A percentile compares a stretch with the other conserved stretches of the same genome.
Conservation (phyloP, 805 yeast species). For the Metschnikowia vanudenii region DNA sequence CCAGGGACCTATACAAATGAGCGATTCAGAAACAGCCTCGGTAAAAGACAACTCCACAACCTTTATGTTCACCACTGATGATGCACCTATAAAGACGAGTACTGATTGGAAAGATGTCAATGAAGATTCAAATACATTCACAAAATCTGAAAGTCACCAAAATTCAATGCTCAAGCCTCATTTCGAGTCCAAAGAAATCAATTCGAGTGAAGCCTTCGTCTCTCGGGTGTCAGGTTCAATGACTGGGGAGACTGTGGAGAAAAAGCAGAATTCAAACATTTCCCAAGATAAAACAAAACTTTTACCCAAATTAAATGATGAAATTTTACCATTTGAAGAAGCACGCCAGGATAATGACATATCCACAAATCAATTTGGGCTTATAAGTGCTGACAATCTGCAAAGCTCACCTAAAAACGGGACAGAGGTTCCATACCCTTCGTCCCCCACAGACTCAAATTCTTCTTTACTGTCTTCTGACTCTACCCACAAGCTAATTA, state of each 20-base stretch:
- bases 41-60: background rate
- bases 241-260: too few species aligned
- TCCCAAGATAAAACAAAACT: too few species aligned
- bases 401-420: background rate
- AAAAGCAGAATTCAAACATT: too few species aligned
- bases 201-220: background rate
- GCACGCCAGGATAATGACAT: too few species aligned
- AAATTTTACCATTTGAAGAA: background rate
- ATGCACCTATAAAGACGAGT: background rate
- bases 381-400: background rate
- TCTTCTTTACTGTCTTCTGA: conserved; percentile 19
- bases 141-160: background rate
- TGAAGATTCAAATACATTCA: background rate
- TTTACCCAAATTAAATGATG: background rate
- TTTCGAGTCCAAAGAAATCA: background rate
- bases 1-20: background rate
- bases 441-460: conserved; percentile 9
- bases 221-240: too few species aligned
- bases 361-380: too few species aligned
- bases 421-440: background rate
- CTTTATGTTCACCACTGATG: background rate
- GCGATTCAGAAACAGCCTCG: background rate
- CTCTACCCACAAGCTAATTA: conserved; percentile 17
- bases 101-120: background rate
- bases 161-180: background rate